Evolutionary conservation across 768 basidiomycete genomes (phyloP).

Genomic region (Aureoboletus auriporus): DNA sequence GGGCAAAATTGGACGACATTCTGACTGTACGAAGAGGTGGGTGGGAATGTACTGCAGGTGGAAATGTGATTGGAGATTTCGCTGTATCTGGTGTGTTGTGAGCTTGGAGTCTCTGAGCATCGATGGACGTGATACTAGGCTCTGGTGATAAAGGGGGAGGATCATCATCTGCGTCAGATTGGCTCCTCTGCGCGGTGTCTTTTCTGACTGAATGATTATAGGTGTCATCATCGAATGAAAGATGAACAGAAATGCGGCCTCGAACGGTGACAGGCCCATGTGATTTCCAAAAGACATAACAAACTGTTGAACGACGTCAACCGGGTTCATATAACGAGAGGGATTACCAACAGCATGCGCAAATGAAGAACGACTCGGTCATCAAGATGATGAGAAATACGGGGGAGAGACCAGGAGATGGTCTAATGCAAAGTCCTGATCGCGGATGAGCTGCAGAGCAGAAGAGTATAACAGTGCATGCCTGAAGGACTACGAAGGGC

Average conservation of each 20-base stretch:
- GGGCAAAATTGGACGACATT: slow-evolving; percentile 13
- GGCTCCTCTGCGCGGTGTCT: background rate
- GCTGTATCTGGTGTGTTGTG: background rate
- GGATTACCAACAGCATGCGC: slow-evolving; percentile 50
- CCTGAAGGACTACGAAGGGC: slow-evolving; percentile 48
- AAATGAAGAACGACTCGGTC: slow-evolving; percentile 54
- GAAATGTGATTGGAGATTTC: slow-evolving; percentile 2
- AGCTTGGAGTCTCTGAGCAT: background rate
- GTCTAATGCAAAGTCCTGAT: slow-evolving; percentile 47
- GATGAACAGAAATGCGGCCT: slow-evolving; percentile 51
- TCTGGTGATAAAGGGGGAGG: slow-evolving; percentile 2
- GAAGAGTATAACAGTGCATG: slow-evolving; percentile 12
- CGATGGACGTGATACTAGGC: slow-evolving; percentile 4
- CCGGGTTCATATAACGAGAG: background rate
- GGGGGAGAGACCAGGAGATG: slow-evolving; percentile 29
- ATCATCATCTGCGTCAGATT: background rate
- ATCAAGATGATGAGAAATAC: slow-evolving; percentile 48
- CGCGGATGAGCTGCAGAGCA: background rate
- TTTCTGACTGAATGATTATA: slow-evolving; percentile 15
- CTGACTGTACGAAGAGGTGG: slow-evolving; percentile 12
- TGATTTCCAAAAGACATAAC: slow-evolving; percentile 54
- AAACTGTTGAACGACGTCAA: slow-evolving; percentile 34
- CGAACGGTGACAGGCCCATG: slow-evolving; percentile 46
- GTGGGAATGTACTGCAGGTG: slow-evolving; percentile 2
- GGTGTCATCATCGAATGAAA: slow-evolving; percentile 40